Percentiles rank a stretch among this genome's conserved stretches.
These are phyloP conservation scores for Talaromyces wortmannii DNA, from an alignment of 495 filamentous ascomycete genomes.

Conservation along the genomic window DNA sequence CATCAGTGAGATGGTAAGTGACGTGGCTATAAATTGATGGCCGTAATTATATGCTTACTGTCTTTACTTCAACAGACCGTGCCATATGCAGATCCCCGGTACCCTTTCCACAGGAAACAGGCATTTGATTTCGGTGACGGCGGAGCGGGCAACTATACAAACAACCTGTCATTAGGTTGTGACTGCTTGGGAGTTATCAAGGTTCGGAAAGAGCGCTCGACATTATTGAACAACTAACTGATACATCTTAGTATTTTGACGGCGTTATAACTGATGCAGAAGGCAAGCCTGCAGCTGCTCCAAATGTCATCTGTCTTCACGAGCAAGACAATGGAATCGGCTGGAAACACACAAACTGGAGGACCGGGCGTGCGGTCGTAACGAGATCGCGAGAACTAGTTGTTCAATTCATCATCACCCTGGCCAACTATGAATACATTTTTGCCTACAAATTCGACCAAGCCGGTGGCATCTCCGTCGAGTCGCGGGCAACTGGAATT, in stretches of 20 bases:
- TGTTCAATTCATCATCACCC: constrained; percentile 71
- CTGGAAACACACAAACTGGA: constrained; percentile 70
- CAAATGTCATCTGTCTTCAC: constrained; percentile 64
- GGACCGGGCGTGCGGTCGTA: constrained; percentile 57
- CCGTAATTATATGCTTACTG: background rate
- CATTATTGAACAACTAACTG: background rate
- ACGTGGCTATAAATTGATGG: background rate
- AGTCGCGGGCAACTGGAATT: constrained; percentile 83
- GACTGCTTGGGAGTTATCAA: constrained; percentile 65
- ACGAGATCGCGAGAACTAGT: constrained; percentile 56
- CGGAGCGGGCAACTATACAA: constrained; percentile 61
- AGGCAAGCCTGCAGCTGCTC: constrained; percentile 46
- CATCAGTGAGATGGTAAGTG: constrained; percentile 61
- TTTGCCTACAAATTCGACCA: constrained; percentile 86
- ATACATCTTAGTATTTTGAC: constrained; percentile 41
- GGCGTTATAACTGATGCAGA: constrained; percentile 48
- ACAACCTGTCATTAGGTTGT: constrained; percentile 63
- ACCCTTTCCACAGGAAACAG: constrained; percentile 63
- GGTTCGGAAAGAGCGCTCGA: background rate
- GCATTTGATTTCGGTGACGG: constrained; percentile 70
- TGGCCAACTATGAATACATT: constrained; percentile 84
- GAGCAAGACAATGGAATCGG: constrained; percentile 66
- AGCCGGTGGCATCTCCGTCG: constrained; percentile 72
- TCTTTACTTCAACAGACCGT: constrained; percentile 39
- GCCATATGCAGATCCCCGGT: constrained; percentile 56